Evolutionary conservation across 768 basidiomycete genomes (phyloP).

Genomic region (Sistotremastrum niveocremeum): DNA sequence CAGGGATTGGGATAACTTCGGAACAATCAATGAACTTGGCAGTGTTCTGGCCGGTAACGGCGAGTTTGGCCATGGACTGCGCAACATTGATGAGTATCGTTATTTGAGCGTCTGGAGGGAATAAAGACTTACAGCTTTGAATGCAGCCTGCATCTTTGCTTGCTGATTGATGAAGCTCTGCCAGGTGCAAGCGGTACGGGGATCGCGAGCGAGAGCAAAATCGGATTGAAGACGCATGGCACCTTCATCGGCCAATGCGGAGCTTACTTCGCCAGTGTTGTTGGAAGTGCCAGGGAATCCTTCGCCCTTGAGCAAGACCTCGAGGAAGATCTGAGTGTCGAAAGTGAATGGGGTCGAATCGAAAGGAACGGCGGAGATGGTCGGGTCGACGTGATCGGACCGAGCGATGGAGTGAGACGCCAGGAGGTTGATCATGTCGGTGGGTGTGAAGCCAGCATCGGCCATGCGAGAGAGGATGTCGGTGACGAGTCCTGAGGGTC

Average conservation of each 20-base stretch:
- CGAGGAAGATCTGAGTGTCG: slow-evolving; percentile 13
- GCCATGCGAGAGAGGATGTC: slow-evolving; percentile 13
- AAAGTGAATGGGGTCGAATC: slow-evolving; percentile 11
- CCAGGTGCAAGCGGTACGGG: slow-evolving; percentile 18
- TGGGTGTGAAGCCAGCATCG: slow-evolving; percentile 13
- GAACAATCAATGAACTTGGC: slow-evolving; percentile 10
- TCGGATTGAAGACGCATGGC: slow-evolving; percentile 35
- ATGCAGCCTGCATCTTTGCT: slow-evolving; percentile 12
- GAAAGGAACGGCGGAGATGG: slow-evolving; percentile 14
- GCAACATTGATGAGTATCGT: slow-evolving; percentile 12
- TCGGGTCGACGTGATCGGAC: slow-evolving; percentile 14
- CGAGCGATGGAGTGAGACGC: slow-evolving; percentile 15
- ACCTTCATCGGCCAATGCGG: slow-evolving; percentile 20
- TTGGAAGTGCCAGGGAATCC: slow-evolving; percentile 19
- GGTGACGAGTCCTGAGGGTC: slow-evolving; percentile 11
- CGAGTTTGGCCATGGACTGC: slow-evolving; percentile 18
- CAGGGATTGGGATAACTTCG: slow-evolving; percentile 9
- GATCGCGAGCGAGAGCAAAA: slow-evolving; percentile 13
- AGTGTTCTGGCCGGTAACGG: slow-evolving; percentile 16
- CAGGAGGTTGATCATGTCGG: slow-evolving; percentile 13
- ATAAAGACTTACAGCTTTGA: slow-evolving; percentile 14
- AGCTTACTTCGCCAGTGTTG: slow-evolving; percentile 26
- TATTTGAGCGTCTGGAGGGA: slow-evolving; percentile 10
- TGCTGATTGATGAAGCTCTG: slow-evolving; percentile 16
- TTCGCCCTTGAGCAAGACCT: slow-evolving; percentile 13